phyloP scores from a whole-genome alignment of 2,329 filamentous ascomycete species.

The Rhynchosporium graminicola region DNA sequence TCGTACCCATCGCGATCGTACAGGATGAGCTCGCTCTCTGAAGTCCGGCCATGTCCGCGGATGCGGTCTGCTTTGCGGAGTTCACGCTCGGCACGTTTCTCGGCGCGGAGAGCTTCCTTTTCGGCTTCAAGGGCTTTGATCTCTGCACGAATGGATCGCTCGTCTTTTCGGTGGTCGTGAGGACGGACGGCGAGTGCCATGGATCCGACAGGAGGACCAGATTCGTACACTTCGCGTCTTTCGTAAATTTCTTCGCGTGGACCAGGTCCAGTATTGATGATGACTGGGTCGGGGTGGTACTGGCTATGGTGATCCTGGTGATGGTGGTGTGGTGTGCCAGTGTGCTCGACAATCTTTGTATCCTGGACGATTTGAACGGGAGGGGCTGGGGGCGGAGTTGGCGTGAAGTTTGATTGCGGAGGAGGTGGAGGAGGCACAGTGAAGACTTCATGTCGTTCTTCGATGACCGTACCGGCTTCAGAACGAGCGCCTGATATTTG shows the following conservation, averaged over 20 bases:
- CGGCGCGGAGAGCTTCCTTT: conserved; percentile 56
- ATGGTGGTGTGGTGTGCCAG: conserved; percentile 35
- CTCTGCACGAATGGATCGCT: conserved; percentile 68
- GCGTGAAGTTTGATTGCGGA: conserved; percentile 20
- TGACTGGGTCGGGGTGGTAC: conserved; percentile 43
- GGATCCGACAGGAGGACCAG: conserved; percentile 41
- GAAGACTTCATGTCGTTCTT: conserved; percentile 51
- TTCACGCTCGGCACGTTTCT: conserved; percentile 51
- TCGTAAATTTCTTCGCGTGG: conserved; percentile 36
- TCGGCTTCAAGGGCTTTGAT: conserved; percentile 72
- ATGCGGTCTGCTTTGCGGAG: conserved; percentile 51
- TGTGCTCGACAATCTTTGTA: conserved; percentile 45
- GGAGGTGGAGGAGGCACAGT: conserved; percentile 34
- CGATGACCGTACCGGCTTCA: conserved; percentile 48
- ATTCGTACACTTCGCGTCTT: conserved; percentile 30
- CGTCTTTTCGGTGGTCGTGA: conserved; percentile 40
- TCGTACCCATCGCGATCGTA: conserved; percentile 53
- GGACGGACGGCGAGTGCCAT: conserved; percentile 46
- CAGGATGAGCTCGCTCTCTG: conserved; percentile 63
- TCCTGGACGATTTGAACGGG: conserved; percentile 47
- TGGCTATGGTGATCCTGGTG: conserved; percentile 30
- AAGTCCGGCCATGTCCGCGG: conserved; percentile 56
- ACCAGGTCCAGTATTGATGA: conserved; percentile 47
- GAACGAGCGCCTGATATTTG: conserved; percentile 47
- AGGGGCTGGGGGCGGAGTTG: conserved; percentile 29